phyloP scores from a whole-genome alignment of 2,329 filamentous ascomycete genomes.

The Fusarium gaditjirri region DNA sequence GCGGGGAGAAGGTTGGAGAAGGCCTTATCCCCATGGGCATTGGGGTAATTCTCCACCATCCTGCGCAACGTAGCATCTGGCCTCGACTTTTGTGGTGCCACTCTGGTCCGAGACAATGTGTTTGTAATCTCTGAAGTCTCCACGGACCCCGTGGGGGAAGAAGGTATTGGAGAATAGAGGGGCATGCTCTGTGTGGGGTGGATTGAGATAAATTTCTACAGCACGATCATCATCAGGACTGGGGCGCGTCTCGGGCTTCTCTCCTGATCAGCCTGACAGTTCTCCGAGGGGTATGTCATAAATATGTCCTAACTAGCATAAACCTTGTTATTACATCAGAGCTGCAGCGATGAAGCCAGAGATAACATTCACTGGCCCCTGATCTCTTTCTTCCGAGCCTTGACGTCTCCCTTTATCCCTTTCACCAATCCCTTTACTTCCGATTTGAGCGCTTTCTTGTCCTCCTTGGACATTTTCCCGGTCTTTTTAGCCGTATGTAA shows the following conservation, averaged over 20 bases:
- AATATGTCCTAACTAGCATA: neutral
- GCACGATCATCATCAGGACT: neutral
- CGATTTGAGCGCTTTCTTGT: constrained; percentile 28
- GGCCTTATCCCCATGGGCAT: constrained; percentile 5
- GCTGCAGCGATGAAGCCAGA: neutral
- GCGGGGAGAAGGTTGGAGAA: constrained; percentile 18
- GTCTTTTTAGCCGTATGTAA: constrained; percentile 21
- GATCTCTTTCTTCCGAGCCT: constrained; percentile 4
- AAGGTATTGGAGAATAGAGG: constrained; percentile 10
- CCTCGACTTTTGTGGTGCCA: neutral
- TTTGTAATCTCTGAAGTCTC: neutral
- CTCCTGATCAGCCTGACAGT: neutral
- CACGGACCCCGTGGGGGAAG: constrained; percentile 7
- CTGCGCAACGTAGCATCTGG: constrained; percentile 4
- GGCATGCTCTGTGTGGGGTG: constrained; percentile 7
- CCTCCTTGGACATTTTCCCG: constrained; percentile 28
- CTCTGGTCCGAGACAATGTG: neutral
- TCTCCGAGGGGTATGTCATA: neutral
- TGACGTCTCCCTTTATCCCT: constrained; percentile 14
- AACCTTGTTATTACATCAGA: neutral
- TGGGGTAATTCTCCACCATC: constrained; percentile 2
- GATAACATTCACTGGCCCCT: neutral
- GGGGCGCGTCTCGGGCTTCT: constrained; percentile 7
- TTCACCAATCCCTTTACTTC: constrained; percentile 23
- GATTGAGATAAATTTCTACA: neutral